A percentile compares a stretch with the other conserved stretches of the same genome.
These are phyloP conservation scores for Areca catechu DNA, from an alignment of 176 grass and related monocot species.

Conservation along the genomic window DNA sequence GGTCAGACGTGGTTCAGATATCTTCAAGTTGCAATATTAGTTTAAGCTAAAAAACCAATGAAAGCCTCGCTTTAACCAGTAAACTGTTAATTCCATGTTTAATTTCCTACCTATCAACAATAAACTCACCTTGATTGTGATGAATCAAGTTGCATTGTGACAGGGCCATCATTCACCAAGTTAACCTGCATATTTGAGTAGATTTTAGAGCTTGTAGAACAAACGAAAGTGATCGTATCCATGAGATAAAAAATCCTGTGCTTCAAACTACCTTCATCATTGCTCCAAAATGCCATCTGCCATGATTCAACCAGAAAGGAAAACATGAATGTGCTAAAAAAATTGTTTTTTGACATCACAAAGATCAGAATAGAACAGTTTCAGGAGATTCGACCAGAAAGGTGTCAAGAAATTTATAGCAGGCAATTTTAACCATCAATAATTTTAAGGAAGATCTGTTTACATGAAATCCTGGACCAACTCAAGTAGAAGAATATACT, in stretches of 20 bases:
- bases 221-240: neutral
- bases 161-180: slow-evolving; percentile 89
- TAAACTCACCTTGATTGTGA: slow-evolving; percentile 15
- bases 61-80: no score
- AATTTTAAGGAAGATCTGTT: no score
- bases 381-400: no score
- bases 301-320: slow-evolving; percentile 17
- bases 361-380: no score
- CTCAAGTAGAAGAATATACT: no score
- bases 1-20: neutral
- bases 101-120: neutral
- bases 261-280: slow-evolving; percentile 82
- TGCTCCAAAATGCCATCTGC: slow-evolving; percentile 93
- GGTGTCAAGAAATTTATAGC: no score
- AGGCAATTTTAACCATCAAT: no score
- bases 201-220: slow-evolving; percentile 14
- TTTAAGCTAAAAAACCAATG: neutral
- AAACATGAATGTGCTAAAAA: neutral
- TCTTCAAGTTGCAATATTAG: neutral
- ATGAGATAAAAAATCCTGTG: slow-evolving; percentile 18
- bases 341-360: neutral
- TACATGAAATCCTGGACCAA: no score
- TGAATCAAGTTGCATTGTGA: slow-evolving; percentile 94
- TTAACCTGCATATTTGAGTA: slow-evolving; percentile 51
- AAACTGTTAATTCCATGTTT: neutral